Percentiles rank a stretch among this genome's conserved stretches.
Conservation (phyloP, 1,139 yeast genomes). For the Zygoascus hellenicus region DNA sequence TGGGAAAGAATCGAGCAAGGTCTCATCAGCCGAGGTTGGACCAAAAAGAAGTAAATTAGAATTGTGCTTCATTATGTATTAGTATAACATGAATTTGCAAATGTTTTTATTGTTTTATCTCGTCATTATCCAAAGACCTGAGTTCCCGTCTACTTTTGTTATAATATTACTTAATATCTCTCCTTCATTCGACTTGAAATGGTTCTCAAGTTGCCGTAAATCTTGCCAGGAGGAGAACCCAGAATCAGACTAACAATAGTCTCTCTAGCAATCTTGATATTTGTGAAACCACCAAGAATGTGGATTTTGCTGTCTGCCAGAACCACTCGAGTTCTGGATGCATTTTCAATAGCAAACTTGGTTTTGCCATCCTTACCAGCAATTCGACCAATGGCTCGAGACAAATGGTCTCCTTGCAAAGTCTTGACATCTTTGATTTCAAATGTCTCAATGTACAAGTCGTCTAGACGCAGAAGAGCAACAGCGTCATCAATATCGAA, state of each 20-base stretch:
- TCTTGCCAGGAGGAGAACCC: slow-evolving; percentile 98
- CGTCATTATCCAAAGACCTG: too few relatives aligned
- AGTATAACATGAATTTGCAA: neutral
- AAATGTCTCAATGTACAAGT: slow-evolving; percentile 91
- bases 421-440: slow-evolving; percentile 97
- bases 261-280: slow-evolving; percentile 95
- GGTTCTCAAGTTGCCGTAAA: slow-evolving; percentile 92
- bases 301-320: slow-evolving; percentile 95
- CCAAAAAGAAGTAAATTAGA: neutral
- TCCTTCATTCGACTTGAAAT: slow-evolving; percentile 97
- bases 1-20: slow-evolving; percentile 53
- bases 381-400: slow-evolving; percentile 98
- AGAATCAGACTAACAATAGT: slow-evolving; percentile 89
- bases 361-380: slow-evolving; percentile 99
- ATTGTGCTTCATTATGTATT: neutral
- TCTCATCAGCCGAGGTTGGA: slow-evolving; percentile 18
- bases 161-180: slow-evolving; percentile 59
- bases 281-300: slow-evolving; percentile 93
- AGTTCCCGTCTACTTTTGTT: too few relatives aligned
- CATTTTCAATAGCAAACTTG: slow-evolving; percentile 96
- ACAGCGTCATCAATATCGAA: slow-evolving; percentile 96
- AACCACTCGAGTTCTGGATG: slow-evolving; percentile 95
- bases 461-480: slow-evolving; percentile 89
- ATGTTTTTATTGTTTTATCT: neutral
- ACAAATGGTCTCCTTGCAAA: slow-evolving; percentile 88